These are phyloP conservation scores for Acanthamoeba royreba DNA, from an alignment of 208 protist species.

Conservation along the genomic window DNA sequence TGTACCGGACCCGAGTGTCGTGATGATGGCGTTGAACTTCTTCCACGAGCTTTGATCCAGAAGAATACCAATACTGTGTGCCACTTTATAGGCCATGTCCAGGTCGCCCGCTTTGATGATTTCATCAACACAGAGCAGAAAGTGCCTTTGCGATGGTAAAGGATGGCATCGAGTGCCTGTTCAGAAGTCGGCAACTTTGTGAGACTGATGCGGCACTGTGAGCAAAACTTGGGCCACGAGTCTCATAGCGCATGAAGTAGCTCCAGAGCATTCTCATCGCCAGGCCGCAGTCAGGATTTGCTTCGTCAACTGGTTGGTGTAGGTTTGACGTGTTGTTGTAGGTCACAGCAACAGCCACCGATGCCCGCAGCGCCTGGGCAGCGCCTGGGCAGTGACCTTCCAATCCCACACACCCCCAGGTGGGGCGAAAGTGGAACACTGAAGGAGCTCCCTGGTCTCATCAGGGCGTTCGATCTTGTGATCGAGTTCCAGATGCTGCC, in stretches of 20 bases:
- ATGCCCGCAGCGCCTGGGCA: neutral
- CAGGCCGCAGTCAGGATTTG: neutral
- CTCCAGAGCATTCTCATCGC: no score
- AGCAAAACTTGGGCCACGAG: neutral
- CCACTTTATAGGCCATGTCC: neutral
- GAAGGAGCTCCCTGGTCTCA: neutral
- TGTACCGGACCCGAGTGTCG: neutral
- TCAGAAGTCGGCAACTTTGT: neutral
- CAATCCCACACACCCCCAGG: neutral
- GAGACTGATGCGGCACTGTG: neutral
- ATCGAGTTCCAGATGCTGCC: neutral
- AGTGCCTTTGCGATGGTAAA: neutral
- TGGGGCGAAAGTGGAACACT: neutral
- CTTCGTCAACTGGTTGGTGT: neutral
- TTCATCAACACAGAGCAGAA: conserved; percentile 10
- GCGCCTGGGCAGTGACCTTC: neutral
- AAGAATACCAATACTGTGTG: no score
- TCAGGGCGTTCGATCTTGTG: neutral
- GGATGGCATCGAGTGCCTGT: neutral
- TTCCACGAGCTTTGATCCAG: no score
- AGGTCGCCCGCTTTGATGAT: neutral
- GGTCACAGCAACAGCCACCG: neutral
- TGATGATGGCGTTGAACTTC: neutral
- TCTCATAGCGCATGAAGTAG: neutral
- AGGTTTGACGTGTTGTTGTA: neutral